Evolutionary conservation across 2,329 filamentous ascomycete species (phyloP).

Genomic region (Zymoseptoria tritici): DNA sequence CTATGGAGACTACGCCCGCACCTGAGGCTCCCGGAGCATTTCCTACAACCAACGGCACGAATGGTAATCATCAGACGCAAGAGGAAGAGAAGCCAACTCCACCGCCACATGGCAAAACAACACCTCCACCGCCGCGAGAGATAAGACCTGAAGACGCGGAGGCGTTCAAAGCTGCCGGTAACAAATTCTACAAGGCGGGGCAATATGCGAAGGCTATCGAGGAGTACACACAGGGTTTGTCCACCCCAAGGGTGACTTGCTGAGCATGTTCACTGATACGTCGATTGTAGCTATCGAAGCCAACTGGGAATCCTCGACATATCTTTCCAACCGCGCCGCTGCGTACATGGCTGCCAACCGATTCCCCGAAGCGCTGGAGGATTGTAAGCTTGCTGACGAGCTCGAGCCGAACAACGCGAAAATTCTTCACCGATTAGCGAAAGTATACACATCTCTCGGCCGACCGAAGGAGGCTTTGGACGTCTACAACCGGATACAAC

Average conservation of each 20-base stretch:
- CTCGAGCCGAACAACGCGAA: constrained; percentile 82
- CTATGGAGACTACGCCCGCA: constrained; percentile 29
- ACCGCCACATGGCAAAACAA: constrained; percentile 55
- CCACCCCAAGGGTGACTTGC: not conserved
- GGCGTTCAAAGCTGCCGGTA: constrained; percentile 83
- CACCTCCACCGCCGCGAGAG: constrained; percentile 36
- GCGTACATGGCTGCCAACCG: constrained; percentile 84
- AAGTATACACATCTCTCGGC: constrained; percentile 82
- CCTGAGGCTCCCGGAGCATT: constrained; percentile 36
- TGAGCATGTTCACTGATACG: not conserved
- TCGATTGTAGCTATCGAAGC: constrained; percentile 67
- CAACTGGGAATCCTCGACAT: constrained; percentile 77
- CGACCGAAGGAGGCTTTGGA: constrained; percentile 79
- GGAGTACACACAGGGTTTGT: constrained; percentile 87
- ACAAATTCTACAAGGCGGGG: constrained; percentile 94
- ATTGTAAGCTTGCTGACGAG: constrained; percentile 74
- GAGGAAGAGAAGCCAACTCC: constrained; percentile 51
- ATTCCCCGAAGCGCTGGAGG: constrained; percentile 73
- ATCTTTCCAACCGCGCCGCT: constrained; percentile 89
- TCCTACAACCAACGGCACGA: constrained; percentile 39
- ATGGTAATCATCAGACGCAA: constrained; percentile 37
- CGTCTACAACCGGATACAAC: constrained; percentile 72
- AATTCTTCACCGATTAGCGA: constrained; percentile 76
- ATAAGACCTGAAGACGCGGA: constrained; percentile 67
- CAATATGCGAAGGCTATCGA: constrained; percentile 82